Evolutionary conservation across 176 grass and related monocot genomes (phyloP), one percentile per base, ranked within the genome.

Genomic region (Cocos nucifera): DNA sequence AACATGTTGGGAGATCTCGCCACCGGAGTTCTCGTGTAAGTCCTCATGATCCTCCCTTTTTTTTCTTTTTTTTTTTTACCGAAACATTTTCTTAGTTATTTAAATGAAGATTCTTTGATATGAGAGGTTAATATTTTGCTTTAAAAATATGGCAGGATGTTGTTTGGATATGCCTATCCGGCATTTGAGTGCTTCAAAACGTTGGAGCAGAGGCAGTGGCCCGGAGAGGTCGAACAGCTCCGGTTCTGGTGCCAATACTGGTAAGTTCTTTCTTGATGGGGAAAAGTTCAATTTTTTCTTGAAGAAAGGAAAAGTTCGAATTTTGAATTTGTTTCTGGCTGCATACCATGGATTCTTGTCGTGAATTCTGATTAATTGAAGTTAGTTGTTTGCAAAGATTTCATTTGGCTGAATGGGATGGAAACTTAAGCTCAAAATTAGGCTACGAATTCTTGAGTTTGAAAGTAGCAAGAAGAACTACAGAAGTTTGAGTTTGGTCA

Each of bases 221-320:
- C 93, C 50, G 58, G 78, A 55, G 69, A 80, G 53, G 57, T 72
- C 5, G 65, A 56, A 57, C 80, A 80, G 93, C 93, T 97, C 62
- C 81, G 87, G 22, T 91, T 97, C 78, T 97, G 93, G 93, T 97
- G 93, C 77, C 93, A 91, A 59, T 97, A 97, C 75, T 92, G 93
- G 87, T 91, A 16, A 80, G 48, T 50, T 39, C 27, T 4, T 71
- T 9, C 28, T 56, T 57, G 8, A 56, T 32, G 6, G 20, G 48
- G 50, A 50, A 27, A 58, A 17, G 10, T 44, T 44, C 35, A 44
- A 12, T 12, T 26, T 26, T 35, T 8, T 35, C 7, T 35, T 6
- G 7, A 35, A 6, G 4, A 61, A 10, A 35, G 58, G 15, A 17
- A 25, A n/a, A 8, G 10, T 12, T 44, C 35, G 12, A 44, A 44